Conservation (phyloP, 495 filamentous ascomycete species). For the Penicillium fimorum region DNA sequence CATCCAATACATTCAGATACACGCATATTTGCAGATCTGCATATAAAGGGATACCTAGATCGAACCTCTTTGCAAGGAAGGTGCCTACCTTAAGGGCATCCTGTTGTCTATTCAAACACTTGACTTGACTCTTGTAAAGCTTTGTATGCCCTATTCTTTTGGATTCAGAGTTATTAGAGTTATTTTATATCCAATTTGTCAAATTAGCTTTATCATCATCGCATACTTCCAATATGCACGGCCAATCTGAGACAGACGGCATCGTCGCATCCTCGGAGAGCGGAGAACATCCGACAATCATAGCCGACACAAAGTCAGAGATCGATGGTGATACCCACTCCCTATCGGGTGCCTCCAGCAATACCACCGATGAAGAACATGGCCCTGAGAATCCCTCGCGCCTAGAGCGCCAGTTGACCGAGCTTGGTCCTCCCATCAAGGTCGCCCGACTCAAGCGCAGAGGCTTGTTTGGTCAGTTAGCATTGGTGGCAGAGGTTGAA, state of each 20-base stretch:
- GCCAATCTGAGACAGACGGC: neutral
- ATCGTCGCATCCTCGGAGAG: slow-evolving; percentile 4
- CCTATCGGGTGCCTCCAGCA: slow-evolving; percentile 17
- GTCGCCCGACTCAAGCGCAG: slow-evolving; percentile 68
- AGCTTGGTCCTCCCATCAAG: slow-evolving; percentile 30
- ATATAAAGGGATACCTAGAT: neutral
- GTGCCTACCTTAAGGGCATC: neutral
- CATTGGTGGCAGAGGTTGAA: slow-evolving; percentile 80
- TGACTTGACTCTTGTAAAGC: neutral
- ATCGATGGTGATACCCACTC: slow-evolving; percentile 12
- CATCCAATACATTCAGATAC: neutral
- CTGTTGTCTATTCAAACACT: neutral
- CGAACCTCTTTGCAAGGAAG: neutral
- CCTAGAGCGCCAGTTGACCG: slow-evolving; percentile 21
- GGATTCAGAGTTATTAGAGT: neutral
- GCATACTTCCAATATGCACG: slow-evolving; percentile 5
- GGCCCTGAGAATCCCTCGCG: slow-evolving; percentile 16
- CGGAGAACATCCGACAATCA: slow-evolving; percentile 5
- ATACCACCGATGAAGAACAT: slow-evolving; percentile 15
- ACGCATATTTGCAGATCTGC: neutral
- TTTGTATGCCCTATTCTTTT: neutral
- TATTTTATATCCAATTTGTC: neutral
- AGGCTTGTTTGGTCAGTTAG: slow-evolving; percentile 70
- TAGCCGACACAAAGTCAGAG: slow-evolving; percentile 1
- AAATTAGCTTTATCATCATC: neutral